Conservation (phyloP, 129 eudicot genomes). For the Flaveria bidentis region DNA sequence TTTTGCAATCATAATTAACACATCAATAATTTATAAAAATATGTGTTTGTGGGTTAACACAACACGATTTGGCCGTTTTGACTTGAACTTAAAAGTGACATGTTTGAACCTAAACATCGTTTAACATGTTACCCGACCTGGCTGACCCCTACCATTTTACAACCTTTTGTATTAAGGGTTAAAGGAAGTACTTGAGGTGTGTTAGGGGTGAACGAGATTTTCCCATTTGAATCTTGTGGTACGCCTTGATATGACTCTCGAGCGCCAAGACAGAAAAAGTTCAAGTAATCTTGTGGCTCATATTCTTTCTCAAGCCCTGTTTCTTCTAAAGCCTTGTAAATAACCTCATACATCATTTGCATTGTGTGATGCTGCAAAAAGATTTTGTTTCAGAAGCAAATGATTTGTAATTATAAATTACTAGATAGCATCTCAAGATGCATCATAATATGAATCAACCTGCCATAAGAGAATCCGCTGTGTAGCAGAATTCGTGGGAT, state of each 20-base stretch:
- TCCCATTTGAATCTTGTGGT: conserved; percentile 22
- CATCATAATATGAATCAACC: conserved; percentile 20
- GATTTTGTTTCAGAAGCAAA: not conserved
- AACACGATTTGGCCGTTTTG: no score
- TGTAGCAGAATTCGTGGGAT: conserved; percentile 36
- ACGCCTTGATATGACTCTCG: conserved; percentile 34
- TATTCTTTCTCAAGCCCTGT: conserved; percentile 34
- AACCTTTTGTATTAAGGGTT: not conserved
- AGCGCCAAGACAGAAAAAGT: conserved; percentile 43
- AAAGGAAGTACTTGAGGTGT: conserved; percentile 30
- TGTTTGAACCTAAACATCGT: not conserved
- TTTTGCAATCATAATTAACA: not conserved
- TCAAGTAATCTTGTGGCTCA: conserved; percentile 42
- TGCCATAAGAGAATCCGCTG: conserved; percentile 45
- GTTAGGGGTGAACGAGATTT: conserved; percentile 13
- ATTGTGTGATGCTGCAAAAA: conserved; percentile 54
- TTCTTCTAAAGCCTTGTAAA: conserved; percentile 86
- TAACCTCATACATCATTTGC: conserved; percentile 92
- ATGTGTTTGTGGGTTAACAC: not conserved
- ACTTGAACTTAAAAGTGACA: not conserved
- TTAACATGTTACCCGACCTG: not conserved
- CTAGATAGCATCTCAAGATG: not conserved
- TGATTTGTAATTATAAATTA: not conserved
- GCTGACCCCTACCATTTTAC: not conserved
- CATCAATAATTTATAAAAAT: no score